Evolutionary conservation across 768 basidiomycete genomes (phyloP).

Genomic region (Paxillus ammoniavirescens): DNA sequence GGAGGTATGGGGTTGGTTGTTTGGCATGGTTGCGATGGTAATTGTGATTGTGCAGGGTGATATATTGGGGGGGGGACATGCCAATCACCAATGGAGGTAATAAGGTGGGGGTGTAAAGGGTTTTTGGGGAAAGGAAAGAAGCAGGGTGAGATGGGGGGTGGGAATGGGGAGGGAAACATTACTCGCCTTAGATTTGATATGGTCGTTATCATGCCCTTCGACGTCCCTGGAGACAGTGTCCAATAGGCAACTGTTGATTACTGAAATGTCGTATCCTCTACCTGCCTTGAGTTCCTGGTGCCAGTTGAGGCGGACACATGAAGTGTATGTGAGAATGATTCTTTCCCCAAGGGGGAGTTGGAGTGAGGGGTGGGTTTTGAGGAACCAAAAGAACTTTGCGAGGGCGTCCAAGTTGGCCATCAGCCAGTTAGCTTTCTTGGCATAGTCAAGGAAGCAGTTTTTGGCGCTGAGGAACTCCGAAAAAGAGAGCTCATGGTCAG

Average conservation of each 20-base stretch:
- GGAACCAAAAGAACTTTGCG: conserved; percentile 1
- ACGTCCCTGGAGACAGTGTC: neutral
- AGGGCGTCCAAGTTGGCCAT: neutral
- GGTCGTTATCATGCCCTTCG: too few relatives aligned
- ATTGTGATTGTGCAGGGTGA: too few relatives aligned
- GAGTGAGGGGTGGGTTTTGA: conserved; percentile 1
- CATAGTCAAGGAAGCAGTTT: neutral
- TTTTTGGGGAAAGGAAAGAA: too few relatives aligned
- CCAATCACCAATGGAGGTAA: too few relatives aligned
- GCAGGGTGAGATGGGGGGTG: too few relatives aligned
- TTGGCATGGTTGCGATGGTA: too few relatives aligned
- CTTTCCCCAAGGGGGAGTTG: neutral
- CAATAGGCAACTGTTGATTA: conserved; percentile 3
- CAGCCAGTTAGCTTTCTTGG: neutral
- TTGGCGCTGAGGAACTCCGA: conserved; percentile 17
- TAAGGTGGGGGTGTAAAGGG: too few relatives aligned
- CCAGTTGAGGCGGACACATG: neutral
- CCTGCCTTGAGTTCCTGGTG: conserved; percentile 1
- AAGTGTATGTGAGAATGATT: neutral
- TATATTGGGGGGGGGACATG: too few relatives aligned
- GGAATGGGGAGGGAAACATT: too few relatives aligned
- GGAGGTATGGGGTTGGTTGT: too few relatives aligned
- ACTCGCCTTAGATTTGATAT: too few relatives aligned
- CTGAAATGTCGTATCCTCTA: neutral
- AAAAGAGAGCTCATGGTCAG: too few relatives aligned